Evolutionary conservation across 129 eudicot genomes (phyloP).

Genomic region (Solidago caesia): DNA sequence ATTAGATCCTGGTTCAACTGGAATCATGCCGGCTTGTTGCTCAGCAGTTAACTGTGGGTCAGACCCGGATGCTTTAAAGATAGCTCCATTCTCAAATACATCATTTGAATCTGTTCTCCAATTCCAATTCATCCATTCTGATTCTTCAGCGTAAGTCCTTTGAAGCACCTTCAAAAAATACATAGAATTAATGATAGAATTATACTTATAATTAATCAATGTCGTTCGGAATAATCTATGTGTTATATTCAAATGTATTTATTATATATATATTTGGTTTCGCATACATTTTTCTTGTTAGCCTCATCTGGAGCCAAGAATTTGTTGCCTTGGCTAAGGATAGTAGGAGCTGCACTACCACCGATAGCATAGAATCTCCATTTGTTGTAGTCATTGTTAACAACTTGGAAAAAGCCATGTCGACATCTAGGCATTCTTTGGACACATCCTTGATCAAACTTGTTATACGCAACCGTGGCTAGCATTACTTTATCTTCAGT

Average conservation of each 20-base stretch:
- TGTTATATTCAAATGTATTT: no score
- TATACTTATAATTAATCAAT: no score
- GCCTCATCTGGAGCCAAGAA: slow-evolving; percentile 50
- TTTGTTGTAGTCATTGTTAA: slow-evolving; percentile 71
- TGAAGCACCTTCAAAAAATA: slow-evolving; percentile 48
- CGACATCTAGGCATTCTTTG: slow-evolving; percentile 89
- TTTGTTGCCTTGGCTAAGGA: slow-evolving; percentile 82
- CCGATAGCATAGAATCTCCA: slow-evolving; percentile 93
- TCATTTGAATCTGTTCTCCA: slow-evolving; percentile 66
- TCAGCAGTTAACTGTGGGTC: slow-evolving; percentile 23
- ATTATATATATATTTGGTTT: background rate
- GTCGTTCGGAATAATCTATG: no score
- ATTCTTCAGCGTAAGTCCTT: slow-evolving; percentile 42
- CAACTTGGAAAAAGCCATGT: slow-evolving; percentile 74
- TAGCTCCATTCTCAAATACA: slow-evolving; percentile 56
- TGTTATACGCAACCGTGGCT: slow-evolving; percentile 69
- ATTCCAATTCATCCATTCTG: slow-evolving; percentile 61
- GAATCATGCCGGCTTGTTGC: slow-evolving; percentile 31
- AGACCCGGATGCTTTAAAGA: slow-evolving; percentile 48
- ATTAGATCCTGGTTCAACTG: slow-evolving; percentile 36
- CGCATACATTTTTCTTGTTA: slow-evolving; percentile 47
- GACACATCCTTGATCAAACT: slow-evolving; percentile 50
- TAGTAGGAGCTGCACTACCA: slow-evolving; percentile 74
- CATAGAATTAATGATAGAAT: background rate
- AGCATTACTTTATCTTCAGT: slow-evolving; percentile 55